phyloP scores from a whole-genome alignment of 495 filamentous ascomycete genomes.

The Chaetomium tenue region DNA sequence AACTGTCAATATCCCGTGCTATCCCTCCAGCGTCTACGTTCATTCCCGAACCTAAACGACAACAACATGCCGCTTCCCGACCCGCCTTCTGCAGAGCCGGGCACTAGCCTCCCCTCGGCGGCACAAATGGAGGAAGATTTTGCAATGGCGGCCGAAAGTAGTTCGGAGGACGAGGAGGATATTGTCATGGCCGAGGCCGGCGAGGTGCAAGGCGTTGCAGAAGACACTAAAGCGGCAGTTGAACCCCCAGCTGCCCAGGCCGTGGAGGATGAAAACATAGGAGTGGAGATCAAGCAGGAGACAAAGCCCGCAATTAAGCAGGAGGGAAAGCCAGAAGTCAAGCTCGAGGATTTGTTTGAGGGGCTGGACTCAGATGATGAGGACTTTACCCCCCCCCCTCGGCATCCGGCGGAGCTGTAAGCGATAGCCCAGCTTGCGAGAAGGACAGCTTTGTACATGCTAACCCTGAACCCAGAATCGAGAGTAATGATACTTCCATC shows the following conservation, averaged over 20 bases:
- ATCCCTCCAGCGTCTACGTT: background rate
- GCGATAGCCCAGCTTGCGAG: background rate
- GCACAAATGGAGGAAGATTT: slow-evolving; percentile 22
- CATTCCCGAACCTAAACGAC: background rate
- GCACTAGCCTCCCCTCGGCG: background rate
- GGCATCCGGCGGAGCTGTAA: slow-evolving; percentile 44
- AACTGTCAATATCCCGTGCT: background rate
- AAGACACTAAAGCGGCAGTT: background rate
- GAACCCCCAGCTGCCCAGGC: background rate
- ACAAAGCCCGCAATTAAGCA: slow-evolving; percentile 22
- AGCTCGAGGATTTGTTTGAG: slow-evolving; percentile 77
- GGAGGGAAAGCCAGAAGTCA: slow-evolving; percentile 50
- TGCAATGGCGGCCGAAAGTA: background rate
- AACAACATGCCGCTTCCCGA: slow-evolving; percentile 14
- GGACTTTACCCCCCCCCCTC: slow-evolving; percentile 68
- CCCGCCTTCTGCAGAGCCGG: slow-evolving; percentile 5
- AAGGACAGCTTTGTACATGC: background rate
- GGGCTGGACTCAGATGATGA: slow-evolving; percentile 76
- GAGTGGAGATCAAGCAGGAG: slow-evolving; percentile 17
- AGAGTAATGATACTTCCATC: slow-evolving; percentile 58
- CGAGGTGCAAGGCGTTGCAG: background rate
- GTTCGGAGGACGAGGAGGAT: slow-evolving; percentile 20
- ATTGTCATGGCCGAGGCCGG: slow-evolving; percentile 26
- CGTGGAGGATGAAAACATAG: slow-evolving; percentile 7
- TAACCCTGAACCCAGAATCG: slow-evolving; percentile 17